Base-by-base conservation (phyloP, 306 rosid genomes). In the Senna siamea region DNA sequence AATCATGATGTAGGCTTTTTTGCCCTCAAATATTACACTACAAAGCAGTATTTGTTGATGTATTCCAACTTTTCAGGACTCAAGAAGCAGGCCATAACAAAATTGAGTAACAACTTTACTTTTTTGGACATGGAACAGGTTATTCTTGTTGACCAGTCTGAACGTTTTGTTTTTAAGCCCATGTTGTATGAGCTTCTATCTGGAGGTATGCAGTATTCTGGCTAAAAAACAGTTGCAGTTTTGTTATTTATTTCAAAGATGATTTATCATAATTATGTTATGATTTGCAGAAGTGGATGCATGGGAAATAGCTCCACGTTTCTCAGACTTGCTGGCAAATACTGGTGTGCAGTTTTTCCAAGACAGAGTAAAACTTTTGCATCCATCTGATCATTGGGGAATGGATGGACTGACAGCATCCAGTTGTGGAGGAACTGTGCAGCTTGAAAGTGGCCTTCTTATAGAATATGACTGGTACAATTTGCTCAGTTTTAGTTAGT, bases 281-380 rank as follows among this genome's bases (percentile, higher is more conserved):
- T 82, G 77, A 40, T 28, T 44, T 79, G 53, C 85, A 92, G 98
- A 93, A 80, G 98, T 93, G 54, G 98, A 93, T 35, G 91, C 85
- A 79, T 93, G 98, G 98, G 97, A 93, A 83, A 91, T 93, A 79
- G 97, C 98, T 73, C 98, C 98, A 61, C 92, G 91, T 62, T 93
- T 93, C 85, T 85, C 82, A 0, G 97, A 93, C 68, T 82, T 93
- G 85, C 85, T 93, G 78, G 89, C 86, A 37, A 89, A 72, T 74
- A 91, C 98, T 38, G 63, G 86, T 51, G 88, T 93, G 82, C 84
- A 72, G 70, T 93, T 93, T 87, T 77, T 84, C 55, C 90, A 89
- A 80, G 98, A 93, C 64, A 93, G 83, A 81, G 96, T 87, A 71
- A 91, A 85, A 84, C 79, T 80, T 14, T 76, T 93, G 69, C 76